Evolutionary conservation across 192 early-diverging fungal genomes (phyloP).

Genomic region (Coemansia sp.): DNA sequence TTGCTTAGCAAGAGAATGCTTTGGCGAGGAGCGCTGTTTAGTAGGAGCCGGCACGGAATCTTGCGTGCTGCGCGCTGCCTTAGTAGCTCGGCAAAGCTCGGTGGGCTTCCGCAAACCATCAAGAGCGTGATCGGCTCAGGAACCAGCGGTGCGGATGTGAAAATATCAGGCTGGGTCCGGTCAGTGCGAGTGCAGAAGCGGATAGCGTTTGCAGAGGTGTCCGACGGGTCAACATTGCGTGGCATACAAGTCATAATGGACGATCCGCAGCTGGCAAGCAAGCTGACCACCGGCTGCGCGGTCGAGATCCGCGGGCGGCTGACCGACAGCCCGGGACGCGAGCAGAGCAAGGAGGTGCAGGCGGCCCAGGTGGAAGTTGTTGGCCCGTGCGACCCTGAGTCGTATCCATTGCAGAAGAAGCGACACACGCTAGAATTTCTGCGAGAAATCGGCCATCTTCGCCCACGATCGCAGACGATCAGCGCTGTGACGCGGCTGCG

Average conservation of each 20-base stretch:
- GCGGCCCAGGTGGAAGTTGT: slow-evolving; percentile 34
- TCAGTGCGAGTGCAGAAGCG: slow-evolving; percentile 77
- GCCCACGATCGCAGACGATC: slow-evolving; percentile 71
- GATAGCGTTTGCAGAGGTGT: slow-evolving; percentile 69
- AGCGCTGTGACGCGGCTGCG: slow-evolving; percentile 69
- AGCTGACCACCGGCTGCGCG: slow-evolving; percentile 66
- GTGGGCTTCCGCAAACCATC: slow-evolving; percentile 26
- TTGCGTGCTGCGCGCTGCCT: neutral
- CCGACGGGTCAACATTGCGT: slow-evolving; percentile 68
- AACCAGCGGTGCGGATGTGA: slow-evolving; percentile 15
- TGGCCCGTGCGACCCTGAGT: slow-evolving; percentile 51
- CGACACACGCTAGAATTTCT: slow-evolving; percentile 71
- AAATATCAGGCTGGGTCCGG: slow-evolving; percentile 68
- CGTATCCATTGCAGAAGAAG: slow-evolving; percentile 86
- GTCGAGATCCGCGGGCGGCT: slow-evolving; percentile 68
- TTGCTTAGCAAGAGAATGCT: no score
- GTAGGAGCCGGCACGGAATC: neutral
- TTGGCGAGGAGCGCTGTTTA: neutral
- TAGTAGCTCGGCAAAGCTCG: neutral
- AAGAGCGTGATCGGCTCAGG: slow-evolving; percentile 14
- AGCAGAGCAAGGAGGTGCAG: slow-evolving; percentile 69
- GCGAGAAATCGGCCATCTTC: slow-evolving; percentile 70
- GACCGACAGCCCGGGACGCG: slow-evolving; percentile 61
- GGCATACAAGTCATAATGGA: slow-evolving; percentile 66
- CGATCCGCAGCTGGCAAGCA: slow-evolving; percentile 28